Evolutionary conservation across 257 asterid species (phyloP), one percentile per base, ranked within the genome.

Genomic region (Solanum arcanum): DNA sequence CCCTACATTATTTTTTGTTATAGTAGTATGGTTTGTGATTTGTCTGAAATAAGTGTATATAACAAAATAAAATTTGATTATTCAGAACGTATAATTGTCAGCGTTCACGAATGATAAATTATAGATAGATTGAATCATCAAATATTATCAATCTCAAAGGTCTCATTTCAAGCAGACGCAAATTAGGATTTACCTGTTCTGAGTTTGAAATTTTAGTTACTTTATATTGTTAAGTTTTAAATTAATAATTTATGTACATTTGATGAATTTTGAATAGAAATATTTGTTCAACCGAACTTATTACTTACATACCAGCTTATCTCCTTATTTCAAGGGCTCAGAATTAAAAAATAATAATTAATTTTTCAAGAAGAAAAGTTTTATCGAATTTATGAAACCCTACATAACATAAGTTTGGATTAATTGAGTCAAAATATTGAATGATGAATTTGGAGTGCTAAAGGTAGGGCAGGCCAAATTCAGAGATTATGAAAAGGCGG

Each of bases 271-370:
- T 2, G 3, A 10, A 25, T 5, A 3, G 1, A 64, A 64, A 0
- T 12, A 12, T 0, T 66, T 8, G 13, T 27, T 27, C 33, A 13
- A 0, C 1, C 21, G 0, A 68, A 13, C 0, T 0, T 14, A 6
- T 68, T 27, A 66, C 37, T 66, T 66, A 27, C 27, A 25, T 66
- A 66, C 73, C 12, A 12, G 18, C 15, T 62, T 25, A 64, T 64
- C 74, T 3, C 74, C 20, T 66, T 7, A 27, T 66, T 25, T 66
- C 74, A 25, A 25, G 37, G 7, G 16, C 10, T 6, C 5, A 68
- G 1, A 68, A 27, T 0, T 3, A 27, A 66, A 68, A 27, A 7
- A 52, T 0, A 56, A 56, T 5, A 56, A 56, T 18, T 0, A 56
- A 7, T 7, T 56, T 21, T n/a, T 2, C 12, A 66, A 33, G 12